A percentile compares a stretch with the other conserved stretches of the same genome.
Evolutionary conservation across 371 early-diverging fungal genomes (phyloP).

Genomic region (Coemansia sp.): DNA sequence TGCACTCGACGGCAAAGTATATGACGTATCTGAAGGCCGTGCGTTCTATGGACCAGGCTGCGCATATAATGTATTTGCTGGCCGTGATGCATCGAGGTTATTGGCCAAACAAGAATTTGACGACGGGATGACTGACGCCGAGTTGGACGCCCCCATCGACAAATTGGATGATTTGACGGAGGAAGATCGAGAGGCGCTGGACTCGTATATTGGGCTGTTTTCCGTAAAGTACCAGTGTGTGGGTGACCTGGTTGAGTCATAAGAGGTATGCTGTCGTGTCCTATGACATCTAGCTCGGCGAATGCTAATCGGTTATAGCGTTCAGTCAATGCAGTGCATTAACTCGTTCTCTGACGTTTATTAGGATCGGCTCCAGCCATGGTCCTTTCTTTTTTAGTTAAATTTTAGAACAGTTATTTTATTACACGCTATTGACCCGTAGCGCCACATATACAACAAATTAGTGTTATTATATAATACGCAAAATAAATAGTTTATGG

Average conservation of each 20-base stretch:
- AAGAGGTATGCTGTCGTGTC: not conserved
- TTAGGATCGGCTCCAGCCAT: too few species aligned
- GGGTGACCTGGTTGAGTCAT: conserved; percentile 68
- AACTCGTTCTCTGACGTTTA: too few species aligned
- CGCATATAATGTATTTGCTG: conserved; percentile 90
- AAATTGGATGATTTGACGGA: conserved; percentile 70
- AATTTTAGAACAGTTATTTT: too few species aligned
- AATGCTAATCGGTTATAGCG: too few species aligned
- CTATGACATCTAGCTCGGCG: too few species aligned
- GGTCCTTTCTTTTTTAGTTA: too few species aligned
- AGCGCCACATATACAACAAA: too few species aligned
- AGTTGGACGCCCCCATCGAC: conserved; percentile 77
- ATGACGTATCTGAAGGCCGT: conserved; percentile 82
- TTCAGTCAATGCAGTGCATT: too few species aligned
- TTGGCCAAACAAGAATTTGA: conserved; percentile 91
- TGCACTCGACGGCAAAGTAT: conserved; percentile 82
- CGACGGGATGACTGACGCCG: conserved; percentile 65
- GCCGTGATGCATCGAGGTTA: conserved; percentile 81
- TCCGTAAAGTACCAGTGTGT: conserved; percentile 72
- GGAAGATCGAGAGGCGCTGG: conserved; percentile 73
- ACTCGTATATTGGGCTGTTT: conserved; percentile 77
- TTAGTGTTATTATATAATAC: not conserved
- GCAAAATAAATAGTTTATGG: not conserved
- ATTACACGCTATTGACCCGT: too few species aligned
- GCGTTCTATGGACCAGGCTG: conserved; percentile 89